Percentiles rank a stretch among this genome's conserved stretches.
Evolutionary conservation across 805 yeast genomes (phyloP).

Genomic region (Pichia phayaonensis): DNA sequence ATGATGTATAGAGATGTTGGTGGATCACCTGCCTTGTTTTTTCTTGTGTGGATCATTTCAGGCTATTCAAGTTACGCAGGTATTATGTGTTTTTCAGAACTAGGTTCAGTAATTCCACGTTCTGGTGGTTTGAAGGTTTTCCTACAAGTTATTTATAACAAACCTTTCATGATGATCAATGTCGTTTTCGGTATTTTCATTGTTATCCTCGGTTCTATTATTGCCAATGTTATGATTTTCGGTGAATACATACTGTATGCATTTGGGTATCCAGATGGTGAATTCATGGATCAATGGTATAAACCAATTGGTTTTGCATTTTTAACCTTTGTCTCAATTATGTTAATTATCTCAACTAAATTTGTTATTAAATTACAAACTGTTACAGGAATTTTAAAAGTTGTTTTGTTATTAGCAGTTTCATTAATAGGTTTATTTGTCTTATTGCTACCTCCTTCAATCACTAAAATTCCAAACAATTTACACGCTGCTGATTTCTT

Average conservation of each 20-base stretch:
- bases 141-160: constrained; percentile 56
- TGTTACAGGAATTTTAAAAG: constrained; percentile 52
- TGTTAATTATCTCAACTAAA: constrained; percentile 54
- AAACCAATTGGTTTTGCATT: constrained; percentile 36
- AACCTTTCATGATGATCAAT: constrained; percentile 47
- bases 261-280: constrained; percentile 33
- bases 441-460: constrained; percentile 37
- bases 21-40: constrained; percentile 54
- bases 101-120: constrained; percentile 64
- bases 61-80: constrained; percentile 61
- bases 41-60: constrained; percentile 56
- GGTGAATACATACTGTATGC: constrained; percentile 46
- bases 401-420: constrained; percentile 46
- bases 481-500: constrained; percentile 28
- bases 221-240: constrained; percentile 45
- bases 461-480: constrained; percentile 39
- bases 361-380: constrained; percentile 59
- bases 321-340: constrained; percentile 29
- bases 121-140: constrained; percentile 75
- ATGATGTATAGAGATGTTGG: constrained; percentile 62
- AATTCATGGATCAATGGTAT: constrained; percentile 20
- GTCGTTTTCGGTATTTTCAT: constrained; percentile 41
- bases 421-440: constrained; percentile 53
- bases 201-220: constrained; percentile 42
- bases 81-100: constrained; percentile 54